Evolutionary conservation across 169 alveolate genomes (phyloP), one percentile per base, ranked within the genome.

Genomic region (Theileria parva): DNA sequence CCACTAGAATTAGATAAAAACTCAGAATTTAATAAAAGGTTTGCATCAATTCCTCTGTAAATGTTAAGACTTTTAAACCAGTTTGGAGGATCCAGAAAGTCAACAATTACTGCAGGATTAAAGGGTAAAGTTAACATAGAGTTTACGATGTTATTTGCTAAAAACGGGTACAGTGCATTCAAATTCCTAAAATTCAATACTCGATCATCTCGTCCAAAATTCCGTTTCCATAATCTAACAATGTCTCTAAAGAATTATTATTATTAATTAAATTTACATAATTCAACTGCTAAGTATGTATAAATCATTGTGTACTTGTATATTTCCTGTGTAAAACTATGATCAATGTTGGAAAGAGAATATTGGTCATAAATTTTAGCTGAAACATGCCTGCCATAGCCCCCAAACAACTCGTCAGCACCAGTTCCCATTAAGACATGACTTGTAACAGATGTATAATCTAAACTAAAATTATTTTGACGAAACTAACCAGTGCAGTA

Each of bases 401-500:
- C 94, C 0, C 94, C 94, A 78, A 79, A 86, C 53, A 89, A 67
- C 55, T 89, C 94, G 70, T 89, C 93, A 4, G 94, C 94, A 4
- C 94, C 94, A 25, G 92, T 89, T 0, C 94, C 94, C 64, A 89
- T 83, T 25, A 89, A 23, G 44, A 81, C 88, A n/a, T 74, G 65
- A 27, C 37, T 64, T 13, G 80, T 69, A 6, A 17, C 25, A 34
- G 75, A 68, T 8, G 23, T 37, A 28, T 72, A 80, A 0, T 51
- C 50, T 48, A 39, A 44, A 0, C 2, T 44, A 11, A 44, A 44
- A 44, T 44, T 44, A 44, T 0, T 44, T 11, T 44, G 8, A 44
- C 17, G 8, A 44, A 44, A 13, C 53, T 44, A 44, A 44, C 53
- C 53, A 11, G 12, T 44, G 53, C 53, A 44, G 8, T 44, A 13